Conservation (phyloP, 768 basidiomycete genomes). For the Naganishia kalamii region DNA sequence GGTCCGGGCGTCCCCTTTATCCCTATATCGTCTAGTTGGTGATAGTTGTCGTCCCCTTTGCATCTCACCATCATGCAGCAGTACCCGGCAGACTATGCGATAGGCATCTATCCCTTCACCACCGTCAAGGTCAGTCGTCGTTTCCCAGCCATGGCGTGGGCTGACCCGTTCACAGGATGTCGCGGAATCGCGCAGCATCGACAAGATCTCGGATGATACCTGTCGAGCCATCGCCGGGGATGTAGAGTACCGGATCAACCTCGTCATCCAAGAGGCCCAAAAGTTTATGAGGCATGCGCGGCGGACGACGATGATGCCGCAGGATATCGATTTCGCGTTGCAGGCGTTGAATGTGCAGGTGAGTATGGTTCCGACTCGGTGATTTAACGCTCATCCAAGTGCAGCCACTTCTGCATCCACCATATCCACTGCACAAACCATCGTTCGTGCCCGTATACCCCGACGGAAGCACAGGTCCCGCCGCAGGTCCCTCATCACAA, state of each 20-base stretch:
- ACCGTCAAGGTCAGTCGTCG: slow-evolving; percentile 18
- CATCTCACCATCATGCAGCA: background rate
- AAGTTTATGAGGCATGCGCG: slow-evolving; percentile 94
- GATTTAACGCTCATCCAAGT: background rate
- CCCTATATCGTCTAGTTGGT: background rate
- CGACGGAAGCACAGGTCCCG: slow-evolving; percentile 21
- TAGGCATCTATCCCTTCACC: slow-evolving; percentile 21
- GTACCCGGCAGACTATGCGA: slow-evolving; percentile 9
- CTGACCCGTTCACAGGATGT: slow-evolving; percentile 59
- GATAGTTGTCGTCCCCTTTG: background rate
- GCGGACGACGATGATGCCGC: slow-evolving; percentile 77
- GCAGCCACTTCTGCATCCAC: slow-evolving; percentile 74
- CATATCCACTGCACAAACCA: slow-evolving; percentile 54
- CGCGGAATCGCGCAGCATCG: slow-evolving; percentile 77
- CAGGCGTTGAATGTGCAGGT: slow-evolving; percentile 87
- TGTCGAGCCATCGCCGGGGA: slow-evolving; percentile 84
- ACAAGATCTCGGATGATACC: slow-evolving; percentile 67
- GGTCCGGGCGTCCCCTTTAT: background rate
- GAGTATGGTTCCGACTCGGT: slow-evolving; percentile 16
- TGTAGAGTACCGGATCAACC: slow-evolving; percentile 92
- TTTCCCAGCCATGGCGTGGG: no score
- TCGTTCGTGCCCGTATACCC: slow-evolving; percentile 46
- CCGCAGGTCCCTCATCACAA: slow-evolving; percentile 23
- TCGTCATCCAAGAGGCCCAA: slow-evolving; percentile 85
- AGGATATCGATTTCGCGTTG: slow-evolving; percentile 88